Base-by-base conservation (phyloP, 306 rosid genomes). In the Pyrus betulifolia region DNA sequence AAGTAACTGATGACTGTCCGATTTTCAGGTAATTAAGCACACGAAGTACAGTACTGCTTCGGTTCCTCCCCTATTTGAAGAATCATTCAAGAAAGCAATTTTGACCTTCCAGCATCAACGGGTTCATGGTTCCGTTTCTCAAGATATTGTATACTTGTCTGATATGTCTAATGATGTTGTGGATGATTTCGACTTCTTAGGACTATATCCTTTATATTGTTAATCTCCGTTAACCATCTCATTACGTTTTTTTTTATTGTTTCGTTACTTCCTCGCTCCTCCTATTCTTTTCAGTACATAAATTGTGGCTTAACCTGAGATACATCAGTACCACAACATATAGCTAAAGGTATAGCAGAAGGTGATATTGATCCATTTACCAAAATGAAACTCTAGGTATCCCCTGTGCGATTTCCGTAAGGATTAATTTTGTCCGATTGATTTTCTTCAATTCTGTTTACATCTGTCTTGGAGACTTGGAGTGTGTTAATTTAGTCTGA, bases 351-450 rank as follows among this genome's bases (percentile, higher is more conserved):
- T 64, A 89, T 95, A 78, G 99, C 97, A 67, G 93, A 86, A 82
- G 97, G 97, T 46, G 91, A 95, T 78, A 82, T 87, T 13, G 97
- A 95, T 87, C 99, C 99, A 76, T 82, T 91, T 84, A 90, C 96
- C 79, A 89, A 89, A 79, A 78, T 83, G 81, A 92, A 90, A 78
- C 86, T 95, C 74, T 84, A 89, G 97, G 96, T 95, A 85, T 71
- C 40, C 60, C 63, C 60, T 74, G 21, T 60, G 33, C 68, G 77
- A 82, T 76, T 63, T 45, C 42, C 40, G 1, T 64, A 52, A 30
- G 4, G 18, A 8, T 57, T 25, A 17, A 19, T 76, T 27, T 17
- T 44, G 45, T 59, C 57, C 14, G 23, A 74, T 79, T 21, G 35
- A 51, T 78, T 25, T 71, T 57, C 67, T 83, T 67, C 52, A 63